Evolutionary conservation across 805 yeast species (phyloP).

Genomic region (Barnettozyma vustinii): DNA sequence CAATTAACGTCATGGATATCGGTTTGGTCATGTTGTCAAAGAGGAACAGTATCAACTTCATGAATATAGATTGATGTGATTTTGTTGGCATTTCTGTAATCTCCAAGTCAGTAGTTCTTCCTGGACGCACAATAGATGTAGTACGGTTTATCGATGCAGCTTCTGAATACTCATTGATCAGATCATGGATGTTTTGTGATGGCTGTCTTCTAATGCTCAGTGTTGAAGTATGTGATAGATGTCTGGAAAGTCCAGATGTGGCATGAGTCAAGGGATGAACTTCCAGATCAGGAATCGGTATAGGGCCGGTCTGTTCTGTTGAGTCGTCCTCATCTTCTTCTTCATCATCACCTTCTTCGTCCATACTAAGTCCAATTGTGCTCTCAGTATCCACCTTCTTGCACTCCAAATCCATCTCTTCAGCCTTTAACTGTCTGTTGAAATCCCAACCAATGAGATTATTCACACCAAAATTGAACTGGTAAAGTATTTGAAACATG

Average conservation of each 20-base stretch:
- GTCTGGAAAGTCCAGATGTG: constrained; percentile 1
- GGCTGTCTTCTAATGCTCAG: constrained; percentile 10
- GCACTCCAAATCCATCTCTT: constrained; percentile 2
- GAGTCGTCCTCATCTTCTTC: constrained; percentile 1
- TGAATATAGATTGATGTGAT: constrained; percentile 1
- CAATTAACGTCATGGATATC: constrained; percentile 61
- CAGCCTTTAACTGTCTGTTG: constrained; percentile 8
- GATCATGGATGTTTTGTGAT: constrained; percentile 30
- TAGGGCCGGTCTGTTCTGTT: too few species aligned
- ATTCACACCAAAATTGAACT: constrained; percentile 72
- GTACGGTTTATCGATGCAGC: constrained; percentile 17
- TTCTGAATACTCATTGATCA: constrained; percentile 42
- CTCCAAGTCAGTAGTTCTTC: constrained; percentile 18
- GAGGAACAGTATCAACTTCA: constrained; percentile 26
- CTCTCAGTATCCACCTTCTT: not conserved
- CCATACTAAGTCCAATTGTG: not conserved
- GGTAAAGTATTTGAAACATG: constrained; percentile 56
- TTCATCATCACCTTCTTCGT: not conserved
- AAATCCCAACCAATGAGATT: constrained; percentile 65
- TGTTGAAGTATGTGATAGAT: constrained; percentile 2
- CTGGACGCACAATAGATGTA: constrained; percentile 16
- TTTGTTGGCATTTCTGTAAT: constrained; percentile 2
- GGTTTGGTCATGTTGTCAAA: constrained; percentile 63
- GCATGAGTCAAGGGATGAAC: constrained; percentile 7
- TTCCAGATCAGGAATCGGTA: not conserved